Conservation (phyloP, 805 yeast genomes). For the Kuraishia cidri region DNA sequence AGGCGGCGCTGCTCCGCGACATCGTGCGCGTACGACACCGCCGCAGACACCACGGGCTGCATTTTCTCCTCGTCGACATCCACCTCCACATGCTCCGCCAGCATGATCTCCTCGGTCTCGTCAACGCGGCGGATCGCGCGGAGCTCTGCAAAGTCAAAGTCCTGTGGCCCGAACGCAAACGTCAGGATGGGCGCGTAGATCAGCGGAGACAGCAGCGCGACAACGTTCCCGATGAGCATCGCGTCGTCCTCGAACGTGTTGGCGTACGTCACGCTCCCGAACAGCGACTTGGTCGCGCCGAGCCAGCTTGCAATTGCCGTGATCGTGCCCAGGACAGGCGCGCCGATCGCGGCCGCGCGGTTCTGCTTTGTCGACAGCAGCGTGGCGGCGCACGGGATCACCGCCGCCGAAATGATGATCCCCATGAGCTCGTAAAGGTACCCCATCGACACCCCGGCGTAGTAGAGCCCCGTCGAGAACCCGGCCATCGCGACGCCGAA, state of each 20-base stretch:
- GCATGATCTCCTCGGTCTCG: conserved; percentile 56
- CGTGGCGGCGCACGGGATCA: conserved; percentile 64
- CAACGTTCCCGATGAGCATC: conserved; percentile 84
- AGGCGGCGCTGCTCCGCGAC: conserved; percentile 10
- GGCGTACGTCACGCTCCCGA: conserved; percentile 33
- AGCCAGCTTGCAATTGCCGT: conserved; percentile 69
- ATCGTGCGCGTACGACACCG: conserved; percentile 20
- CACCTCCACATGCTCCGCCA: conserved; percentile 19
- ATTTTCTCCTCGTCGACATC: conserved; percentile 14
- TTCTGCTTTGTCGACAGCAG: conserved; percentile 60
- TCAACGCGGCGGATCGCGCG: conserved; percentile 57
- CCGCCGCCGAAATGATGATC: conserved; percentile 80
- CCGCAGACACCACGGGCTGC: conserved; percentile 16
- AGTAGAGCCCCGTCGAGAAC: conserved; percentile 72
- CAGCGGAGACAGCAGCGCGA: conserved; percentile 68
- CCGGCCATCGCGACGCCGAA: conserved; percentile 66
- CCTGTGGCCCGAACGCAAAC: conserved; percentile 52
- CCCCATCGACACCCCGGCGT: conserved; percentile 82
- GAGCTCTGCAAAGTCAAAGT: conserved; percentile 65
- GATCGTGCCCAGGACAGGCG: conserved; percentile 75
- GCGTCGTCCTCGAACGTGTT: conserved; percentile 75
- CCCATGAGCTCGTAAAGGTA: conserved; percentile 87
- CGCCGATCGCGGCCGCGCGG: conserved; percentile 53
- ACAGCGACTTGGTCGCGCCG: conserved; percentile 33
- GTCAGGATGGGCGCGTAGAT: conserved; percentile 62